A percentile compares a stretch with the other conserved stretches of the same genome.
phyloP scores from a whole-genome alignment of 1,284 basidiomycete species.

The Rhodotorula sp. region DNA sequence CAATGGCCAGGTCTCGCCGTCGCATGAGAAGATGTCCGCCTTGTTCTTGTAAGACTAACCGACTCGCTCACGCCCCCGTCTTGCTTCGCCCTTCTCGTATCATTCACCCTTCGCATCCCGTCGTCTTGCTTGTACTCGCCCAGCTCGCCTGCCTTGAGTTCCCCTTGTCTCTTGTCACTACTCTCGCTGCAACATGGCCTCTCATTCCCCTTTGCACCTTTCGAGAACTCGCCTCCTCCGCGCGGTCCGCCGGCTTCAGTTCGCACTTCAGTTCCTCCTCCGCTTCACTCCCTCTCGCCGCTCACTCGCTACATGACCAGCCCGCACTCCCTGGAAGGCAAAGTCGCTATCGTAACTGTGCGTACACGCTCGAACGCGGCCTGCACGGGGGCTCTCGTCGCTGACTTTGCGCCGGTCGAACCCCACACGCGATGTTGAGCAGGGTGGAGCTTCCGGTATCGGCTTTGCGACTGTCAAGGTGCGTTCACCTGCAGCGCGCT shows the following conservation, averaged over 20 bases:
- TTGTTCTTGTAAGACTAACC: too few species aligned
- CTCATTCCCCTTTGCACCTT: not conserved
- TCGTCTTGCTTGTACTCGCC: too few species aligned
- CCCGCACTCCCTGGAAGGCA: not conserved
- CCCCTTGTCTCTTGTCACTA: not conserved
- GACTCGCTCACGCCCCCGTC: too few species aligned
- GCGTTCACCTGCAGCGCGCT: not conserved
- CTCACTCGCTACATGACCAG: not conserved
- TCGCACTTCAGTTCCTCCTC: not conserved
- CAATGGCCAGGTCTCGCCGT: too few species aligned
- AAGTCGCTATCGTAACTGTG: constrained; percentile 17
- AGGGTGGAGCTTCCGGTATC: constrained; percentile 14
- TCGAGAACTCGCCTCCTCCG: not conserved
- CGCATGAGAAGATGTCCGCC: too few species aligned
- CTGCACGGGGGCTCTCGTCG: not conserved
- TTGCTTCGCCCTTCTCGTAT: too few species aligned
- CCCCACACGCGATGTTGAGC: not conserved
- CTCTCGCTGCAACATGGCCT: too few species aligned
- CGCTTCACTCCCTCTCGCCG: not conserved
- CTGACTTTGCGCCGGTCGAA: not conserved
- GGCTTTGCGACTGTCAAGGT: constrained; percentile 17
- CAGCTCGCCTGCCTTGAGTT: not conserved
- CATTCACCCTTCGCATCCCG: too few species aligned
- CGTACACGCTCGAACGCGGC: not conserved
- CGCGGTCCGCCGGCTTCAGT: not conserved